Evolutionary conservation across 129 eudicot genomes (phyloP).

Genomic region (Heracleum sosnowskyi): DNA sequence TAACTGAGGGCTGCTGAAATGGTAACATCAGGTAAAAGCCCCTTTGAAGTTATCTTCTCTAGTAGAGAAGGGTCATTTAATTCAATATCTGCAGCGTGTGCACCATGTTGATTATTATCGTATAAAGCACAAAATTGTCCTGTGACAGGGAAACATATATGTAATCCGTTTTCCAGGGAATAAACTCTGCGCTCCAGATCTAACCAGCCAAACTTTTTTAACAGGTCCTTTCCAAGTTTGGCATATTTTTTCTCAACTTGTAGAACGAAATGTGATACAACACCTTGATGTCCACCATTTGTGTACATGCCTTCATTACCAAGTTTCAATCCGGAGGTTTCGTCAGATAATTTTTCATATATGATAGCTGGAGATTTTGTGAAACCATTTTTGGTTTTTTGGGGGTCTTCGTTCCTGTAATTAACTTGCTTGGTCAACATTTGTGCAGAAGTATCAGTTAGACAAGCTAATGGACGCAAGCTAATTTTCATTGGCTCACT

Average conservation of each 20-base stretch:
- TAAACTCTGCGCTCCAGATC: conserved; percentile 78
- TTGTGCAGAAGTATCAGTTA: conserved; percentile 13
- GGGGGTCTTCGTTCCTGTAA: conserved; percentile 2
- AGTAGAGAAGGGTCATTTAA: conserved; percentile 17
- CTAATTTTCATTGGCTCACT: conserved; percentile 73
- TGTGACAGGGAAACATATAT: conserved; percentile 73
- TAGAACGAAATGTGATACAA: conserved; percentile 45
- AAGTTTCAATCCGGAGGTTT: conserved; percentile 15
- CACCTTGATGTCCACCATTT: conserved; percentile 21
- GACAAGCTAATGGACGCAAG: conserved; percentile 45
- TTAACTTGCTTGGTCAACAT: conserved; percentile 11
- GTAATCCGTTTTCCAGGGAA: conserved; percentile 46
- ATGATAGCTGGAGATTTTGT: conserved; percentile 5
- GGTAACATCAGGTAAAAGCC: conserved; percentile 21
- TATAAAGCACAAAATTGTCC: conserved; percentile 44
- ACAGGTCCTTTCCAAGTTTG: conserved; percentile 63
- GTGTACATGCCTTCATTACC: conserved; percentile 16
- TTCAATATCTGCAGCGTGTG: conserved; percentile 21
- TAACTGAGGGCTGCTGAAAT: conserved; percentile 38
- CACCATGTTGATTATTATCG: conserved; percentile 21
- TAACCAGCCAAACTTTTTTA: conserved; percentile 87
- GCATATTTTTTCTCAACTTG: conserved; percentile 61
- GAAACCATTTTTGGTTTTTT: conserved; percentile 12
- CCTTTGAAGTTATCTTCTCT: conserved; percentile 14
- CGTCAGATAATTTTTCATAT: conserved; percentile 24